phyloP scores from a whole-genome alignment of 2,329 filamentous ascomycete genomes.

The Aspergillus ruber region DNA sequence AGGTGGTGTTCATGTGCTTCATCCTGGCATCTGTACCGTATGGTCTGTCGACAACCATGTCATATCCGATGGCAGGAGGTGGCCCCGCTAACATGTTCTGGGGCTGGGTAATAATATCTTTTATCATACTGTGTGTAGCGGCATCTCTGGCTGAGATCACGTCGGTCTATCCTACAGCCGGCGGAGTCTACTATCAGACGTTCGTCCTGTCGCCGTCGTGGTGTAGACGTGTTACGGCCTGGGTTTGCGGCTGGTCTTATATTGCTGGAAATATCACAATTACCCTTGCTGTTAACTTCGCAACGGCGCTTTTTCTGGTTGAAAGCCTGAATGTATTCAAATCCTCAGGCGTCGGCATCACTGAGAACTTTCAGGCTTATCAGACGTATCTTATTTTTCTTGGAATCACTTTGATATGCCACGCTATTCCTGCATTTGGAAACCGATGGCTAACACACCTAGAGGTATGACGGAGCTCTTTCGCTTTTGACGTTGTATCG shows the following conservation, averaged over 20 bases:
- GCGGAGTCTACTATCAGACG: conserved; percentile 62
- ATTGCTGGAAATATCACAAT: conserved; percentile 72
- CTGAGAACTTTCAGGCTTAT: conserved; percentile 51
- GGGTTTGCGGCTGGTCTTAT: conserved; percentile 64
- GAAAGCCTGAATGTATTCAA: conserved; percentile 50
- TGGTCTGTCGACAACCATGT: conserved; percentile 58
- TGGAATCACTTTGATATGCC: conserved; percentile 57
- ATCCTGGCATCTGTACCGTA: conserved; percentile 65
- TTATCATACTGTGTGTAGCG: conserved; percentile 55
- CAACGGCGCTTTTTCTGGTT: conserved; percentile 48
- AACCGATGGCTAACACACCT: conserved; percentile 50
- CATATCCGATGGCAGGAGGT: conserved; percentile 62
- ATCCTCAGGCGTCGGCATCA: conserved; percentile 39
- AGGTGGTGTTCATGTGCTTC: conserved; percentile 35
- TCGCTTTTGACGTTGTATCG: conserved; percentile 30
- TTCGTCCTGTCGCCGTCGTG: conserved; percentile 57
- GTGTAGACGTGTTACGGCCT: conserved; percentile 58
- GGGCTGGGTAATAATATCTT: conserved; percentile 57
- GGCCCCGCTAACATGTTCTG: conserved; percentile 60
- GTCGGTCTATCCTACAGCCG: conserved; percentile 58
- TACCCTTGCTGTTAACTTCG: conserved; percentile 64
- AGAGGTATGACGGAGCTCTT: conserved; percentile 50
- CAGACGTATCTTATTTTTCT: conserved; percentile 63
- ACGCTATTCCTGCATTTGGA: conserved; percentile 42
- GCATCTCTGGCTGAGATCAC: conserved; percentile 60